Evolutionary conservation across 2,329 filamentous ascomycete genomes (phyloP).

Genomic region (Penicillium hordei): DNA sequence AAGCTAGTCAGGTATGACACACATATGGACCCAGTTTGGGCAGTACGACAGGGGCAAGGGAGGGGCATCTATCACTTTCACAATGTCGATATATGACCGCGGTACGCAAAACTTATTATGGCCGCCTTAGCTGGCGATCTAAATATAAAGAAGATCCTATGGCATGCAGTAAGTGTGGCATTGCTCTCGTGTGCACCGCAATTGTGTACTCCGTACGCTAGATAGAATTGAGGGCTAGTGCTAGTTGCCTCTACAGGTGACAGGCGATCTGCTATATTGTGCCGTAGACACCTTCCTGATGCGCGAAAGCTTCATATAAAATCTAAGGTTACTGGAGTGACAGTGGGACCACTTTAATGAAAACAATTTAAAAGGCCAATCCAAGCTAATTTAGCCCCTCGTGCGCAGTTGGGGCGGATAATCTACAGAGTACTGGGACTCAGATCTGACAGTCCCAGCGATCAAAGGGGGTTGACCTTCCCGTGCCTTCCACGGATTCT

Average conservation of each 20-base stretch:
- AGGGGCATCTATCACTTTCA: not conserved
- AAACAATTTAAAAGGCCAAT: not conserved
- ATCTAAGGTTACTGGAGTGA: conserved; percentile 4
- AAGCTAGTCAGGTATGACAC: conserved; percentile 2
- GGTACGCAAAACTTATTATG: not conserved
- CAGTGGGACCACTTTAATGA: conserved; percentile 1
- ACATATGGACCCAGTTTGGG: not conserved
- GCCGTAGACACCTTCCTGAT: conserved; percentile 9
- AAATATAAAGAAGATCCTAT: conserved; percentile 3
- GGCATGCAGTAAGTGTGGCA: not conserved
- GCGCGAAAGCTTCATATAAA: not conserved
- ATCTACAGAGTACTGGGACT: not conserved
- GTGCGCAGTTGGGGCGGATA: not conserved
- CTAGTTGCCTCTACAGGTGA: not conserved
- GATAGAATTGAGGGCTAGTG: not conserved
- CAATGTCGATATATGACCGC: not conserved
- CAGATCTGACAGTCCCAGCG: conserved; percentile 12
- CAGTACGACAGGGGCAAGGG: not conserved
- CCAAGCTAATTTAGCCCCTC: conserved; percentile 1
- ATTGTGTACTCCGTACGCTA: not conserved
- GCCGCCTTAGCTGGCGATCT: conserved; percentile 2
- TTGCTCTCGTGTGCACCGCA: not conserved
- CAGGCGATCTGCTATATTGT: not conserved
- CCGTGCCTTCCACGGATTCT: conserved; percentile 6
- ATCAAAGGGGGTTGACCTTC: conserved; percentile 10